Conservation (phyloP, 495 filamentous ascomycete species). For the Durotheca rogersii region DNA sequence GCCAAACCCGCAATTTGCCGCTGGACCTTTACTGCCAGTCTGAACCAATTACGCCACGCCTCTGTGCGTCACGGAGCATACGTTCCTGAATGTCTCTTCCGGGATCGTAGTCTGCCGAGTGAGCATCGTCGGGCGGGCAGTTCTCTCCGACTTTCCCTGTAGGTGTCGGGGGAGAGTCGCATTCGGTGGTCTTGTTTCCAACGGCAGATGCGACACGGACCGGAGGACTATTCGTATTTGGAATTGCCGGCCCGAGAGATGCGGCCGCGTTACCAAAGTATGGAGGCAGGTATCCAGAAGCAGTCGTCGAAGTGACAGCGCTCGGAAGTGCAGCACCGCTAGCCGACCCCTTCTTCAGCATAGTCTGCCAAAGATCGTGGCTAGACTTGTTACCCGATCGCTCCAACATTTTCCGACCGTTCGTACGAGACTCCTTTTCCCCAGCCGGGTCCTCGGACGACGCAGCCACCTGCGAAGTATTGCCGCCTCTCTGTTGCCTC, state of each 20-base stretch:
- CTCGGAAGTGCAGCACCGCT: slow-evolving; percentile 41
- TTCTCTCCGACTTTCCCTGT: slow-evolving; percentile 47
- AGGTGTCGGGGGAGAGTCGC: slow-evolving; percentile 23
- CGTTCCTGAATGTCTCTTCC: slow-evolving; percentile 30
- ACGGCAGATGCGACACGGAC: slow-evolving; percentile 24
- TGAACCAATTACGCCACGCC: slow-evolving; percentile 35
- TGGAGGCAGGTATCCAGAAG: slow-evolving; percentile 49
- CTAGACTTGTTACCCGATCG: slow-evolving; percentile 34
- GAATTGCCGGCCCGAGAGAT: slow-evolving; percentile 44
- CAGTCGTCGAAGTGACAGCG: slow-evolving; percentile 48
- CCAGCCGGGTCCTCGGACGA: neutral
- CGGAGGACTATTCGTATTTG: slow-evolving; percentile 28
- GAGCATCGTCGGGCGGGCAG: slow-evolving; percentile 37
- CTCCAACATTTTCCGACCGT: slow-evolving; percentile 20
- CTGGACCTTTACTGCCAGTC: slow-evolving; percentile 27
- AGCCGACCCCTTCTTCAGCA: slow-evolving; percentile 46
- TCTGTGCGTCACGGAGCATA: slow-evolving; percentile 34
- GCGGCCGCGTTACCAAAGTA: slow-evolving; percentile 45
- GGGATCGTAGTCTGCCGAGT: slow-evolving; percentile 31
- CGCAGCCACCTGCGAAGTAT: slow-evolving; percentile 4
- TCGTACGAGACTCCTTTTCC: slow-evolving; percentile 8
- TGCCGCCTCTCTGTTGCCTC: slow-evolving; percentile 1
- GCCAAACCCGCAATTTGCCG: neutral
- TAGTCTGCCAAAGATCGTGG: slow-evolving; percentile 43
- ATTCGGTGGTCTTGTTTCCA: slow-evolving; percentile 30